Conservation (phyloP, 2,329 filamentous ascomycete genomes). For the Teratosphaeria pseudoeucalypti region DNA sequence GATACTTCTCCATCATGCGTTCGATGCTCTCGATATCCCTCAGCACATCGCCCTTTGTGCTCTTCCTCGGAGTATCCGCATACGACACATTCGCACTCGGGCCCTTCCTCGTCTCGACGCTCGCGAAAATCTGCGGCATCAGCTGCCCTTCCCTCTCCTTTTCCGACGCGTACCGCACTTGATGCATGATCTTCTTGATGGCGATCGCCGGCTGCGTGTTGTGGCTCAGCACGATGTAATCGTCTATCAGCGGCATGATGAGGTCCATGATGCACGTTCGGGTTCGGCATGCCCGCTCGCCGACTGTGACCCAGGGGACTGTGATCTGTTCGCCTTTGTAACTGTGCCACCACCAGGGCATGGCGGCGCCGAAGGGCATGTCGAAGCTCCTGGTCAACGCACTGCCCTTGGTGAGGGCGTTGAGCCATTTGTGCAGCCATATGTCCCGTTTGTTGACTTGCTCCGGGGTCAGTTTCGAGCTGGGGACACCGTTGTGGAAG, state of each 20-base stretch:
- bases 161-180: constrained; percentile 5
- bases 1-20: not conserved
- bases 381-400: constrained; percentile 2
- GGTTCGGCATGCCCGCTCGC: not conserved
- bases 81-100: not conserved
- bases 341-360: constrained; percentile 6
- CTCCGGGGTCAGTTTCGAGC: constrained; percentile 1
- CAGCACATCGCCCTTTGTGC: not conserved
- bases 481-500: constrained; percentile 6
- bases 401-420: constrained; percentile 1
- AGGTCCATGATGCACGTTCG: constrained; percentile 7
- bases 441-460: constrained; percentile 3
- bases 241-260: constrained; percentile 9
- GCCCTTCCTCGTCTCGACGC: not conserved
- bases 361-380: constrained; percentile 6
- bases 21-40: not conserved
- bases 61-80: not conserved
- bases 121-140: constrained; percentile 1
- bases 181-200: not conserved
- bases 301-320: not conserved
- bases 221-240: constrained; percentile 10
- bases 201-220: constrained; percentile 3
- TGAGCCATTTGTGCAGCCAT: constrained; percentile 5
- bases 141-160: not conserved
- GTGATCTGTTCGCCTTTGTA: constrained; percentile 6